A percentile compares a stretch with the other conserved stretches of the same genome.
Conservation (phyloP, 2,329 filamentous ascomycete genomes). For the Diaporthe sp. region DNA sequence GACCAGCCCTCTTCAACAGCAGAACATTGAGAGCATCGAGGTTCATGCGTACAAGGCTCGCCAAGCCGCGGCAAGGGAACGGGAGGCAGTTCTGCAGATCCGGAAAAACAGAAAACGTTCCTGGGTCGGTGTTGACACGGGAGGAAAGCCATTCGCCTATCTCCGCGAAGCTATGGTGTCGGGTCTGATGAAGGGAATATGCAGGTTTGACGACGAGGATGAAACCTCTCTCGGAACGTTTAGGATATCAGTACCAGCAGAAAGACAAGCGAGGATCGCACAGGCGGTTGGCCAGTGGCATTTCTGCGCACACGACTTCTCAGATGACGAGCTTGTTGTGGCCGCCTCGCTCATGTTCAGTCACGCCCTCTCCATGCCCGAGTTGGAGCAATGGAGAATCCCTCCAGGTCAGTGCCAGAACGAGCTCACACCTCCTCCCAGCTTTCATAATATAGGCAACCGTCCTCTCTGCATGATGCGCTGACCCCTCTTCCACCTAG, state of each 20-base stretch:
- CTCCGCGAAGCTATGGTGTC: conserved; percentile 95
- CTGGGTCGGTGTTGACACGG: conserved; percentile 86
- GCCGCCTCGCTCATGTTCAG: conserved; percentile 90
- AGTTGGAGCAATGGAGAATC: conserved; percentile 85
- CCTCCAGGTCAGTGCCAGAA: conserved; percentile 74
- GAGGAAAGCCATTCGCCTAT: conserved; percentile 90
- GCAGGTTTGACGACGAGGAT: conserved; percentile 74
- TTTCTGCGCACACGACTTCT: conserved; percentile 91
- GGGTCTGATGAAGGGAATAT: conserved; percentile 89
- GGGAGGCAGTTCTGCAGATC: conserved; percentile 78
- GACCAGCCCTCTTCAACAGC: conserved; percentile 80
- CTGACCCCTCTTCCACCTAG: conserved; percentile 65
- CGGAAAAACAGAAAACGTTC: conserved; percentile 86
- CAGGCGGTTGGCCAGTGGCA: conserved; percentile 83
- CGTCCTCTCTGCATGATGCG: conserved; percentile 39
- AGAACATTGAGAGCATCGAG: conserved; percentile 81
- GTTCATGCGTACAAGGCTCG: conserved; percentile 88
- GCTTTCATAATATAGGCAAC: conserved; percentile 21
- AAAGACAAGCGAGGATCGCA: conserved; percentile 76
- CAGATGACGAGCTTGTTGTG: conserved; percentile 90
- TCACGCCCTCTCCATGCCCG: conserved; percentile 86
- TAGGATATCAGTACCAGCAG: conserved; percentile 73
- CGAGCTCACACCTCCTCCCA: conserved; percentile 38
- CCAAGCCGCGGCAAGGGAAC: conserved; percentile 81
- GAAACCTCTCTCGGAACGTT: conserved; percentile 54